Conservation (phyloP, 2,329 filamentous ascomycete species). For the Grosmannia huntii region DNA sequence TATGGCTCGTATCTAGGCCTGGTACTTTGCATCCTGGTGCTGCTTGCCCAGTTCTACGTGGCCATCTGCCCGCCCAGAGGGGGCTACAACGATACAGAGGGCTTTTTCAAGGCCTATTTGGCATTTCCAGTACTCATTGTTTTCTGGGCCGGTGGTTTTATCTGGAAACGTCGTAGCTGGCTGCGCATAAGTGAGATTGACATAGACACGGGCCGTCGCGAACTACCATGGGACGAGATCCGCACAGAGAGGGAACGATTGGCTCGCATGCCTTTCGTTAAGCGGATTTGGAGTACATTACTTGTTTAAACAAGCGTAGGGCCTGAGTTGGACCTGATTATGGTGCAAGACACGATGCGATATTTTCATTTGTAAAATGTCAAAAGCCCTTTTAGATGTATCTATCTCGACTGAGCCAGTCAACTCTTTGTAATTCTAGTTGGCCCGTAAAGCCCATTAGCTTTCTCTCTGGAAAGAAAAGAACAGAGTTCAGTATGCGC, state of each 20-base stretch:
- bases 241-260: conserved; percentile 7
- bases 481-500: no score
- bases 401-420: no score
- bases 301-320: background rate
- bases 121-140: conserved; percentile 39
- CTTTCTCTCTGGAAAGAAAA: no score
- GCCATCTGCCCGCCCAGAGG: conserved; percentile 22
- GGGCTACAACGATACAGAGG: conserved; percentile 23
- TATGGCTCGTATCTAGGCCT: conserved; percentile 53
- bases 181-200: conserved; percentile 48
- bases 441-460: no score
- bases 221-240: conserved; percentile 43
- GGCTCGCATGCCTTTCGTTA: conserved; percentile 9
- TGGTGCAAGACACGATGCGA: no score
- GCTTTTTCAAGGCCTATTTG: conserved; percentile 42
- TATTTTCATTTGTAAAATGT: no score
- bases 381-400: no score
- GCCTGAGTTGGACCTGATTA: no score
- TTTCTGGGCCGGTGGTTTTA: conserved; percentile 42
- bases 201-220: conserved; percentile 50
- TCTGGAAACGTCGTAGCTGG: conserved; percentile 52
- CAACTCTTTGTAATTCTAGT: no score
- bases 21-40: conserved; percentile 39
- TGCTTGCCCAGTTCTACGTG: conserved; percentile 39
- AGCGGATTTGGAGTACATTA: background rate